Evolutionary conservation across 78 protist genomes (phyloP), one percentile per base, ranked within the genome.

Genomic region (Chrysochromulina tobinii): DNA sequence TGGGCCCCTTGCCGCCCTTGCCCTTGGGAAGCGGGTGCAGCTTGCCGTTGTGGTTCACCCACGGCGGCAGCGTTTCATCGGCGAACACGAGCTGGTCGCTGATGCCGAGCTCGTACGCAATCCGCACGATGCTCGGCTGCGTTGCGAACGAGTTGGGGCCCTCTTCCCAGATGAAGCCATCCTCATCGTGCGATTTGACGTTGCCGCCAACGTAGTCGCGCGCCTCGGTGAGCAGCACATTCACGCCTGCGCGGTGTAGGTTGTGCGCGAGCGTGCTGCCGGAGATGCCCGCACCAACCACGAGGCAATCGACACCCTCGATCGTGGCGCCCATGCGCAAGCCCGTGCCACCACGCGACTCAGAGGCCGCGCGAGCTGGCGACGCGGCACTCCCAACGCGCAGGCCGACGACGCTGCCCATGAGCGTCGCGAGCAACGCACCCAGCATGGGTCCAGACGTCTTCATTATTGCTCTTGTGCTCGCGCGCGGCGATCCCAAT

Each of bases 131-230:
- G 50, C 64, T 9, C 6, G 69, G 91, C 77, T 23, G 23, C 54
- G 91, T 8, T 0, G 14, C 53, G 64, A 89, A 89, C 20, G 87
- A 27, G 86, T 89, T 89, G 55, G 91, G 91, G 21, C 91, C 91
- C 50, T 48, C 89, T 59, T 86, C 69, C 69, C 75, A 86, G 61
- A 61, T 1, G 59, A 57, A 86, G 50, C 77, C 91, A 51, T 59
- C 91, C 53, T 73, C 51, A 15, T n/a, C 8, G 25, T 21, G 53
- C 9, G 87, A 51, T 48, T 18, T 53, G 58, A 89, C 87, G 86
- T 73, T 73, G 57, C 91, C 91, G 21, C 91, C 91, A 59, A 89
- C 69, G 50, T 21, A 2, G 72, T 69, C 87, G 55, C 90, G 79
- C 61, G 90, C 58, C 81, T 87, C 90, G 18, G 90, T 25, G 59